These are phyloP conservation scores for Trametes gibbosa DNA, from an alignment of 768 basidiomycete genomes.

Conservation along the genomic window DNA sequence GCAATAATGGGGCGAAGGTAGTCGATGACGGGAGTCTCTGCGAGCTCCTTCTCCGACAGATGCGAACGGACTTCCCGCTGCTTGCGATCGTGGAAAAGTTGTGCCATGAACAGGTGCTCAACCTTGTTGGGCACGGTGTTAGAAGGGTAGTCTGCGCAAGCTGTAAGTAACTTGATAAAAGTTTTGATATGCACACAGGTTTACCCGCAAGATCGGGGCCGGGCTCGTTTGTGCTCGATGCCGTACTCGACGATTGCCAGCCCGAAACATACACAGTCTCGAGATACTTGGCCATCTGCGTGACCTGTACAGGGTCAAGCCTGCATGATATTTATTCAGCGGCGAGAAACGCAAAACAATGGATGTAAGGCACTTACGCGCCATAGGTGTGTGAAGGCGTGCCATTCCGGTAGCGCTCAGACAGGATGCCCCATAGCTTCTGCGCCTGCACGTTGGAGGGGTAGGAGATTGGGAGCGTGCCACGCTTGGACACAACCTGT, in stretches of 20 bases:
- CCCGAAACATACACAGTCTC: conserved; percentile 99
- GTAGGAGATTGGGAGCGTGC: conserved; percentile 81
- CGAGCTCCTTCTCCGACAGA: conserved; percentile 69
- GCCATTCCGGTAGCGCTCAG: conserved; percentile 70
- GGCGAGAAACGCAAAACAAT: not conserved
- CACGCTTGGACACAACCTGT: conserved; percentile 92
- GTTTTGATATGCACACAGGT: conserved; percentile 18
- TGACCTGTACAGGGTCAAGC: conserved; percentile 95
- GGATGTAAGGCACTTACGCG: conserved; percentile 66
- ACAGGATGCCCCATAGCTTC: conserved; percentile 79
- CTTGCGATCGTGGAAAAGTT: conserved; percentile 98
- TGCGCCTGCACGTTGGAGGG: conserved; percentile 82
- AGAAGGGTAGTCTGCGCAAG: conserved; percentile 81
- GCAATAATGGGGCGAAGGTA: conserved; percentile 94
- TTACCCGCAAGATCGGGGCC: conserved; percentile 96
- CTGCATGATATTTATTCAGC: conserved; percentile 39
- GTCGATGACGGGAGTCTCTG: conserved; percentile 70
- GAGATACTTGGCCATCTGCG: conserved; percentile 98
- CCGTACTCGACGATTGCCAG: conserved; percentile 92
- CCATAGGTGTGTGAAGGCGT: conserved; percentile 96
- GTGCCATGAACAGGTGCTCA: conserved; percentile 96
- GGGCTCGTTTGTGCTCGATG: conserved; percentile 91
- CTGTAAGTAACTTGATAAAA: not conserved
- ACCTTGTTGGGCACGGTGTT: conserved; percentile 99
- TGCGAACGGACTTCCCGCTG: conserved; percentile 78